Evolutionary conservation across 2,329 filamentous ascomycete genomes (phyloP).

Genomic region (Pseudogymnoascus sp.): DNA sequence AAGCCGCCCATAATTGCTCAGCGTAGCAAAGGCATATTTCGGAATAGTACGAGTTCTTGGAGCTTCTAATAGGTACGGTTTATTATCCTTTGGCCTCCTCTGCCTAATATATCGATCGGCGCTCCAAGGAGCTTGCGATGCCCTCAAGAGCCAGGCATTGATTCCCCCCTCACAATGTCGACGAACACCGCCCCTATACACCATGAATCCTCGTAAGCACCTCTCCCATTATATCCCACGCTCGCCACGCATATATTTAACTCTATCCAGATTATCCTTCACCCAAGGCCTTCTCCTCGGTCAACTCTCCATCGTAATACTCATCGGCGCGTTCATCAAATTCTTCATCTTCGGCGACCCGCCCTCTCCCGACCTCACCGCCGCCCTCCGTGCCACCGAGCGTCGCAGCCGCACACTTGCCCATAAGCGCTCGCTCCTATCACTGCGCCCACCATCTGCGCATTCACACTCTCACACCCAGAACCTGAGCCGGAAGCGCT

Average conservation of each 20-base stretch:
- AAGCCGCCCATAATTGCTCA: neutral
- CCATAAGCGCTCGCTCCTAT: slow-evolving; percentile 67
- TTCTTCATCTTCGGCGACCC: slow-evolving; percentile 99
- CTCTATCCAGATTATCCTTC: slow-evolving; percentile 63
- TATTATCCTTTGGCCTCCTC: neutral
- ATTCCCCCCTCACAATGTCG: neutral
- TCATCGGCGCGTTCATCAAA: slow-evolving; percentile 93
- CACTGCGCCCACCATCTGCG: slow-evolving; percentile 41
- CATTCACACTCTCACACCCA: slow-evolving; percentile 15
- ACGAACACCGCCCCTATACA: slow-evolving; percentile 5
- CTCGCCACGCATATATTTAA: slow-evolving; percentile 5
- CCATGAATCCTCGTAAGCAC: slow-evolving; percentile 35
- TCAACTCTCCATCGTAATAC: slow-evolving; percentile 82
- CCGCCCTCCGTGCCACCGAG: slow-evolving; percentile 66
- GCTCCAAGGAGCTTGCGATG: neutral
- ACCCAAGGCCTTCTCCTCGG: slow-evolving; percentile 89
- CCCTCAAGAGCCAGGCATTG: neutral
- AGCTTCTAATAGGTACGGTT: neutral
- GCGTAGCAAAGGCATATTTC: neutral
- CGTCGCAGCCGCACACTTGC: slow-evolving; percentile 66
- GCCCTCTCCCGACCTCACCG: slow-evolving; percentile 73
- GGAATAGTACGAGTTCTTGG: neutral
- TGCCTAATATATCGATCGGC: neutral
- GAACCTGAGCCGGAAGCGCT: slow-evolving; percentile 53
- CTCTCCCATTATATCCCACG: slow-evolving; percentile 4